Conservation (phyloP, 495 filamentous ascomycete genomes). For the Lasiosphaeriaceae sp. region DNA sequence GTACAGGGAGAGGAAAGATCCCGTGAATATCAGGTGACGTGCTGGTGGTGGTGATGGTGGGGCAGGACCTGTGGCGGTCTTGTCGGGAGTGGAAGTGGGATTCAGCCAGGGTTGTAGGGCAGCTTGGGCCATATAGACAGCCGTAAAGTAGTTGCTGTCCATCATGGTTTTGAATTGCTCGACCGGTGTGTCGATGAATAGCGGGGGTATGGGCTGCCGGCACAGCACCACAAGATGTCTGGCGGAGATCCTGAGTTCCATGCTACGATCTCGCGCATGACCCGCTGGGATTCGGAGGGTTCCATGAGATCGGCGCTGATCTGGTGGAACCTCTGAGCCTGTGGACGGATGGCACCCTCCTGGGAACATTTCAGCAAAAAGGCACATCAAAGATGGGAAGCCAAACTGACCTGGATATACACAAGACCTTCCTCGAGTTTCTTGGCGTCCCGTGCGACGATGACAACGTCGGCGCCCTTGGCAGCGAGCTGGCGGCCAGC, state of each 20-base stretch:
- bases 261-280: constrained; percentile 59
- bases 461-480: constrained; percentile 74
- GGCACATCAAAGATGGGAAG: background rate
- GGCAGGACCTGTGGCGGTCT: background rate
- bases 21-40: constrained; percentile 77
- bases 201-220: constrained; percentile 61
- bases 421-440: constrained; percentile 63
- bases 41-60: constrained; percentile 26
- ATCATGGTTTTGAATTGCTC: constrained; percentile 64
- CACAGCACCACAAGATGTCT: constrained; percentile 81
- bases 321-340: constrained; percentile 65
- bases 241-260: constrained; percentile 71
- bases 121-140: constrained; percentile 70
- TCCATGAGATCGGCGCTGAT: constrained; percentile 72
- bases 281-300: constrained; percentile 54
- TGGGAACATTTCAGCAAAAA: background rate
- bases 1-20: constrained; percentile 66
- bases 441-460: constrained; percentile 63
- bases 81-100: constrained; percentile 10
- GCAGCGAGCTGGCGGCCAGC: constrained; percentile 62
- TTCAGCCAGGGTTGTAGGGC: constrained; percentile 50
- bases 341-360: constrained; percentile 41
- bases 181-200: constrained; percentile 67
- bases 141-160: constrained; percentile 79
- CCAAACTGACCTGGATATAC: constrained; percentile 49